Evolutionary conservation across 108 stramenopile genomes (phyloP), one percentile per base, ranked within the genome.

Genomic region (Schizochytrium sp.): DNA sequence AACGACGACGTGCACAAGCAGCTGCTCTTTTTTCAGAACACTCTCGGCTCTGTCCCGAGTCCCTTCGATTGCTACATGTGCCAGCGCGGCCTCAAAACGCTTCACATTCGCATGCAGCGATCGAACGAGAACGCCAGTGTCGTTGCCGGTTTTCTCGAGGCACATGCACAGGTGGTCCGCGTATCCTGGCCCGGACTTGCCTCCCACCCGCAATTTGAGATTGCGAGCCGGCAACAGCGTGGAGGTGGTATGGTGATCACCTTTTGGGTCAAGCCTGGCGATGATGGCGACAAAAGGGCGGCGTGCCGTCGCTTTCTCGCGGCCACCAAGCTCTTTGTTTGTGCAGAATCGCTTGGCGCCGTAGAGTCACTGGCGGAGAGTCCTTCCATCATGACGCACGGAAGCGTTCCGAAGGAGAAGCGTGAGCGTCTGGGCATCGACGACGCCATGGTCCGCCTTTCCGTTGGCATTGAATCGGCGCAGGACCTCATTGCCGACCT

Each of bases 341-440:
- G 97, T 48, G 98, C 97, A 29, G 98, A 97, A 25, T 96, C 96
- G 90, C 91, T 99, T 41, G 98, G 98, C n/a, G 98, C 97, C 45
- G 97, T 97, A 10, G 98, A 99, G 92, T 96, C 97, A 4, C 90
- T 99, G 41, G 95, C 97, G 51, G 97, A 98, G 90, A 96, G 97
- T 88, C 91, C 97, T 47, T 95, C 96, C 3, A 95, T 96, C 58
- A 98, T 99, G 96, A 97, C 96, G 44, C 96, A 97, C 90, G 94
- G 95, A 44, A 92, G 91, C 87, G 94, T 97, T 44, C 95, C 96
- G 8, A 48, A 90, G 51, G 98, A 97, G 90, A 96, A 96, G 45
- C 93, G 94, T 8, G 95, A 90, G 53, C 90, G 90, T 0, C 87
- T 94, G 34, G 96, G 96, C 3, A 96, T 96, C 91, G 96, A 96